These are phyloP conservation scores for Aspergillus sp. DNA, from an alignment of 2,329 filamentous ascomycete genomes.

Conservation along the genomic window DNA sequence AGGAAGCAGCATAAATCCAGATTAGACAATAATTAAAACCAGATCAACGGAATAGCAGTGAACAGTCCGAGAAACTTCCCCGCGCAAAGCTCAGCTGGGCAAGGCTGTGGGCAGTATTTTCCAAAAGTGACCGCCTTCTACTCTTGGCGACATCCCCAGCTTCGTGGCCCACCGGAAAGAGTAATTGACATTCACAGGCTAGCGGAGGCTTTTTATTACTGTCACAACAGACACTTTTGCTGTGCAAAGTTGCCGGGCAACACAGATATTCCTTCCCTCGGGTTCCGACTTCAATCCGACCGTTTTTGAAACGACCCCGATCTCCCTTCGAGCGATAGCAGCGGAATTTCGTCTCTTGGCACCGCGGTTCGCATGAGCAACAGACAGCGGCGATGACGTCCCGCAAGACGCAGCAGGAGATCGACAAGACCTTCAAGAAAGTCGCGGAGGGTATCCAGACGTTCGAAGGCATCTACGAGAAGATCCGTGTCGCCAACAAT, in stretches of 20 bases:
- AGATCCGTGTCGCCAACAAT: conserved; percentile 91
- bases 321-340: conserved; percentile 15
- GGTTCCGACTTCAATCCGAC: neutral
- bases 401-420: conserved; percentile 95
- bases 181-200: conserved; percentile 16
- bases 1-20: neutral
- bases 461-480: conserved; percentile 95
- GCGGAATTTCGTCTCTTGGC: conserved; percentile 21
- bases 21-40: neutral
- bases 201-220: conserved; percentile 10
- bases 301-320: neutral
- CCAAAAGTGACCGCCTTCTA: conserved; percentile 12
- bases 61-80: neutral
- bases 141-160: conserved; percentile 13
- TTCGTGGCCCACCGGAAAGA: conserved; percentile 13
- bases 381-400: conserved; percentile 69
- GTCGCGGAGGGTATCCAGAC: conserved; percentile 87
- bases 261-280: neutral
- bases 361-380: conserved; percentile 24
- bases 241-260: conserved; percentile 14
- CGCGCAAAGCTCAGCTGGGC: conserved; percentile 1
- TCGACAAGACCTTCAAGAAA: conserved; percentile 99
- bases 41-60: neutral
- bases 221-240: conserved; percentile 6
- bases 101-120: conserved; percentile 4